A percentile compares a stretch with the other conserved stretches of the same genome.
phyloP scores from a whole-genome alignment of 192 early-diverging fungal species.

The Dissophora ornata region DNA sequence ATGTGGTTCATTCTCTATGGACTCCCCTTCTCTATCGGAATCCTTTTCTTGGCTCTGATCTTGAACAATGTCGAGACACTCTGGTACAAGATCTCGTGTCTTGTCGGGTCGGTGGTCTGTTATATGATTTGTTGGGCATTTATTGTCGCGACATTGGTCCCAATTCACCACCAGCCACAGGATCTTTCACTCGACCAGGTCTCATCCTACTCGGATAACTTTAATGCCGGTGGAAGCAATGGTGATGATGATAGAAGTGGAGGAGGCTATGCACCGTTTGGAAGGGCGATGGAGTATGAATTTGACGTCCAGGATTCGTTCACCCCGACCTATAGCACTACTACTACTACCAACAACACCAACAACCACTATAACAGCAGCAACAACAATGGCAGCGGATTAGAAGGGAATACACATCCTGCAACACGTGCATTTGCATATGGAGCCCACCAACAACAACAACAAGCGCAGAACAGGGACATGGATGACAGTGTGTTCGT shows the following conservation, averaged over 20 bases:
- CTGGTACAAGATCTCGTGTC: constrained; percentile 29
- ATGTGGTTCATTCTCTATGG: constrained; percentile 35
- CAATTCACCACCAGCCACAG: not conserved
- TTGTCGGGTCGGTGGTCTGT: constrained; percentile 25
- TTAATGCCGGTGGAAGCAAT: not conserved
- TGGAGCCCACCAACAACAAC: too few relatives aligned
- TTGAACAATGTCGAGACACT: constrained; percentile 17
- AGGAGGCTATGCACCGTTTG: not conserved
- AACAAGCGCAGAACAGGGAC: not conserved
- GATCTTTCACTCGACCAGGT: not conserved
- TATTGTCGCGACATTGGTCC: constrained; percentile 1
- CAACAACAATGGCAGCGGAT: constrained; percentile 4
- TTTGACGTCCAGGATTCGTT: constrained; percentile 15
- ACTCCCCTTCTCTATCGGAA: constrained; percentile 24
- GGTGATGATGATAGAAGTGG: not conserved
- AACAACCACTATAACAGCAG: not conserved
- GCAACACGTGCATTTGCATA: too few relatives aligned
- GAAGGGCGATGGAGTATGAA: constrained; percentile 19
- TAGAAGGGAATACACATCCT: not conserved
- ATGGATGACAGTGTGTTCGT: not conserved
- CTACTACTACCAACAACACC: not conserved
- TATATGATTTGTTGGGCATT: constrained; percentile 43
- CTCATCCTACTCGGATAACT: not conserved
- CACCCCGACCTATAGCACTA: not conserved
- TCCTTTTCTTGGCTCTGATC: constrained; percentile 28